Percentiles rank a stretch among this genome's conserved stretches.
Evolutionary conservation across 495 filamentous ascomycete species (phyloP).

Genomic region (Hypoxylon intermedium): DNA sequence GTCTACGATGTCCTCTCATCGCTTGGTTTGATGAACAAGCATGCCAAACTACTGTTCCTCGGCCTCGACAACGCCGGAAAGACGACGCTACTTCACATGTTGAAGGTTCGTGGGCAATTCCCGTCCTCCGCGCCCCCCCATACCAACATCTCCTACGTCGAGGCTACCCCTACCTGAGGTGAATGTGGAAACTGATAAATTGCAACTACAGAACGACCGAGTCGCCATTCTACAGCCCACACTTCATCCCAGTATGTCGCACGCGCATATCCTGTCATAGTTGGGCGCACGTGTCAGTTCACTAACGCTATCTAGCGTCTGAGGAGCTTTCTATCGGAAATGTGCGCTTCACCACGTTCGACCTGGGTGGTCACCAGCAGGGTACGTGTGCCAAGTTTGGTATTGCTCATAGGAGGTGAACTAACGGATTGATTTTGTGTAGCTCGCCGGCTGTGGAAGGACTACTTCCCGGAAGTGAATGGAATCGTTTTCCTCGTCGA

Average conservation of each 20-base stretch:
- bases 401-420: not conserved
- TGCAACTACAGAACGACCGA: conserved; percentile 75
- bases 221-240: conserved; percentile 93
- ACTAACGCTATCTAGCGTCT: conserved; percentile 66
- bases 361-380: conserved; percentile 96
- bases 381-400: conserved; percentile 58
- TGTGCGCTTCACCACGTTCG: conserved; percentile 96
- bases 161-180: not conserved
- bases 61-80: conserved; percentile 98
- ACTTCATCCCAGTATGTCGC: conserved; percentile 79
- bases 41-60: conserved; percentile 91
- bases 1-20: conserved; percentile 92
- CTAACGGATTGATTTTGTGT: conserved; percentile 11
- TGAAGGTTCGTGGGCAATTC: conserved; percentile 71
- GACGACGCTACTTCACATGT: conserved; percentile 90
- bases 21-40: conserved; percentile 94
- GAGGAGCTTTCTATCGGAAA: conserved; percentile 97
- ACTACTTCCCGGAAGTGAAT: conserved; percentile 98
- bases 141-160: not conserved
- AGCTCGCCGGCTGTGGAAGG: conserved; percentile 97
- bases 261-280: conserved; percentile 23
- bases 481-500: conserved; percentile 98
- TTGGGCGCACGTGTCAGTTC: conserved; percentile 17
- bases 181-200: conserved; percentile 16
- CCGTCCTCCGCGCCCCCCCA: conserved; percentile 6